These are phyloP conservation scores for Trametes elegans DNA, from an alignment of 768 basidiomycete genomes.

Conservation along the genomic window DNA sequence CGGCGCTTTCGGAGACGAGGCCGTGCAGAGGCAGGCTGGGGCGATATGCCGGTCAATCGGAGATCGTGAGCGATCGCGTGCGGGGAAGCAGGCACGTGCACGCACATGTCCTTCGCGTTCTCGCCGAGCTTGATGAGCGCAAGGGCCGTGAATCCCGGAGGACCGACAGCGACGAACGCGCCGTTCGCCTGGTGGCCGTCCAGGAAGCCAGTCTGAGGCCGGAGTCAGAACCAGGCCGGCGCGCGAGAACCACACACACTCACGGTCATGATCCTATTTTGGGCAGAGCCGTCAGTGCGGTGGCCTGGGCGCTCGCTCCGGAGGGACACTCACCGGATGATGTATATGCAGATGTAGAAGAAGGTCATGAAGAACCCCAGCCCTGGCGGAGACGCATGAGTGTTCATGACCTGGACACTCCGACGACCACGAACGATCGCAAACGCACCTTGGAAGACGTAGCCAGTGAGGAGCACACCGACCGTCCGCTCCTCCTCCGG, in stretches of 20 bases:
- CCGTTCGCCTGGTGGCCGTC: constrained; percentile 48
- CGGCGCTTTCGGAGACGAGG: constrained; percentile 38
- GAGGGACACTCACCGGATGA: constrained; percentile 37
- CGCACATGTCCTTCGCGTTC: constrained; percentile 37
- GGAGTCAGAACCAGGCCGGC: neutral
- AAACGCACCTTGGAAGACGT: constrained; percentile 46
- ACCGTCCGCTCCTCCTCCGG: constrained; percentile 36
- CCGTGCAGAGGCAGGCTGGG: constrained; percentile 34
- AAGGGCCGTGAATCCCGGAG: constrained; percentile 49
- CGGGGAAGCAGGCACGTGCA: neutral
- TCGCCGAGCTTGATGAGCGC: constrained; percentile 45
- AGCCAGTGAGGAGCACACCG: constrained; percentile 42
- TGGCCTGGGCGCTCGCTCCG: neutral
- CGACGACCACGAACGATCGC: constrained; percentile 7
- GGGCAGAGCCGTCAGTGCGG: neutral
- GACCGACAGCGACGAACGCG: constrained; percentile 47
- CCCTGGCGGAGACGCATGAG: constrained; percentile 23
- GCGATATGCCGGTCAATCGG: constrained; percentile 9
- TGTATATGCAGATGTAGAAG: constrained; percentile 49
- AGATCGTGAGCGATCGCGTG: constrained; percentile 4
- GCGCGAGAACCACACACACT: constrained; percentile 1
- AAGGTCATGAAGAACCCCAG: constrained; percentile 50
- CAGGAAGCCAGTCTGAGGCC: constrained; percentile 42
- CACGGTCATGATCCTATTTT: constrained; percentile 38
- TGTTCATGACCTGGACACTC: neutral